A percentile compares a stretch with the other conserved stretches of the same genome.
Evolutionary conservation across 768 basidiomycete species (phyloP).

Genomic region (Tricholoma terreum): DNA sequence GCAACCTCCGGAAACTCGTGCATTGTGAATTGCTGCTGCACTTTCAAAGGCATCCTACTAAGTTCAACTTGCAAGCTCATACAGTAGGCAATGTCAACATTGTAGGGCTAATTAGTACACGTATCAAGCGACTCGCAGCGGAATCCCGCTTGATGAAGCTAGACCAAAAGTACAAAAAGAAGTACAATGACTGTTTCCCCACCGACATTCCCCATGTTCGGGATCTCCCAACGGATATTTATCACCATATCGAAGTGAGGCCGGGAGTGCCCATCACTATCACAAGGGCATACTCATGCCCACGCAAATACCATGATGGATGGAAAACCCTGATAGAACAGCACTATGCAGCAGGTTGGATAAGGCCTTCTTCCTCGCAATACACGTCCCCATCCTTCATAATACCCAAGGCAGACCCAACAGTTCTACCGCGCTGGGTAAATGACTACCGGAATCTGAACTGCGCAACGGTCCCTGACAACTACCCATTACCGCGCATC

Average conservation of each 20-base stretch:
- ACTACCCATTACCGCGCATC: background rate
- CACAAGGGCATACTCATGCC: background rate
- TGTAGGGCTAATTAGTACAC: too few relatives aligned
- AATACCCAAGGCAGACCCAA: background rate
- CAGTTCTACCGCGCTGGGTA: background rate
- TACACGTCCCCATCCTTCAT: background rate
- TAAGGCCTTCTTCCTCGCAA: background rate
- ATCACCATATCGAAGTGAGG: background rate
- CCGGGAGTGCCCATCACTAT: background rate
- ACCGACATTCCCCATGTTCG: background rate
- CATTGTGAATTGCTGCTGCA: too few relatives aligned
- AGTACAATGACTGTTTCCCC: background rate
- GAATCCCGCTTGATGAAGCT: background rate
- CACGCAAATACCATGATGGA: background rate
- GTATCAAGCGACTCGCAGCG: background rate
- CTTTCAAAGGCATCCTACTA: too few relatives aligned
- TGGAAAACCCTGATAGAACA: background rate
- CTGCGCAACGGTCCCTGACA: background rate
- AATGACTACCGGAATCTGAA: background rate
- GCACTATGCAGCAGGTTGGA: background rate
- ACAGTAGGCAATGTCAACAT: too few relatives aligned
- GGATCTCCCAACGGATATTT: background rate
- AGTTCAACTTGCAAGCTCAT: too few relatives aligned
- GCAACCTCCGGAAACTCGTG: too few relatives aligned
- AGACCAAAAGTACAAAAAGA: background rate